phyloP scores from a whole-genome alignment of 768 basidiomycete genomes.

The Amanita pallidorosea region DNA sequence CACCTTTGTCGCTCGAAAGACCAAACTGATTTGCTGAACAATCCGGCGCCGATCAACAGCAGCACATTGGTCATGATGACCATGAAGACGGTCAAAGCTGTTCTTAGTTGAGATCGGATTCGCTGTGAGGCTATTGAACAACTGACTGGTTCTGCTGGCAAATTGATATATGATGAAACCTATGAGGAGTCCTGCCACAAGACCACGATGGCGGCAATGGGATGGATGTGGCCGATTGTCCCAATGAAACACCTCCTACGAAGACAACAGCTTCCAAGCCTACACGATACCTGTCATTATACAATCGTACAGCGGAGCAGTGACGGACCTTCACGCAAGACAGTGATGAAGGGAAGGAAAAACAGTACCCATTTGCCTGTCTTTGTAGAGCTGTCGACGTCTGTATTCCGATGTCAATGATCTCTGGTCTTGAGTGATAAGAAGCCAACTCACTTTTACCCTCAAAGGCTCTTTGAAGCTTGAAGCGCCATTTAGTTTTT shows the following conservation, averaged over 20 bases:
- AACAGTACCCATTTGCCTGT: constrained; percentile 83
- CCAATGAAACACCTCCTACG: constrained; percentile 87
- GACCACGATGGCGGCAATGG: constrained; percentile 84
- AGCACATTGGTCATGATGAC: constrained; percentile 87
- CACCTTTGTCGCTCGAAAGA: constrained; percentile 63
- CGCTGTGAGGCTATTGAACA: neutral
- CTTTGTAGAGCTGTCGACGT: constrained; percentile 34
- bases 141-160: constrained; percentile 59
- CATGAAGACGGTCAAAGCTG: constrained; percentile 79
- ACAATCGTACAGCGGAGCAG: neutral
- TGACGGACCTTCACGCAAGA: constrained; percentile 73
- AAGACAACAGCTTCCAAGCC: constrained; percentile 88
- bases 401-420: constrained; percentile 14
- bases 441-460: constrained; percentile 31
- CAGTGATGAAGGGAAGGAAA: constrained; percentile 82
- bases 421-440: neutral
- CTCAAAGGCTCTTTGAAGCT: constrained; percentile 72
- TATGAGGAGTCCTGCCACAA: constrained; percentile 64
- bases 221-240: constrained; percentile 77
- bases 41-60: constrained; percentile 87
- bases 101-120: neutral
- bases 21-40: constrained; percentile 74
- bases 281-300: constrained; percentile 12
- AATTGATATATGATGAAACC: constrained; percentile 77
- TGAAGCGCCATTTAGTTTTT: constrained; percentile 89